These are phyloP conservation scores for Cryptosporidium felis DNA, from an alignment of 169 alveolate genomes.

Conservation along the genomic window DNA sequence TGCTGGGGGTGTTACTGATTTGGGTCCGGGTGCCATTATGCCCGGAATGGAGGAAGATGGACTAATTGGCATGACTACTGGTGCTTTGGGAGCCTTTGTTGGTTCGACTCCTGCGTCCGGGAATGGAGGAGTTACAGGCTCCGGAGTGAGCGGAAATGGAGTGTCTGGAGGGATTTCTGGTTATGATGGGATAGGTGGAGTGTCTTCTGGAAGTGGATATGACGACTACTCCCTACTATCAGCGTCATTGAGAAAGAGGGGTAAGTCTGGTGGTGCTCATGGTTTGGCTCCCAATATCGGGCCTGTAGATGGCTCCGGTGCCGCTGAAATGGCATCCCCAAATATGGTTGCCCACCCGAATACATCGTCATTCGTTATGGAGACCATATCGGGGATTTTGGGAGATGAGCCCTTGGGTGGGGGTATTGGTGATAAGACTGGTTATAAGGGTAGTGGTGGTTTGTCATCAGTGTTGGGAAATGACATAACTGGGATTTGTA, in stretches of 20 bases:
- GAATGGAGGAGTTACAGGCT: not conserved
- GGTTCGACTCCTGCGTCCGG: slow-evolving; percentile 22
- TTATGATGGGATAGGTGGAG: not conserved
- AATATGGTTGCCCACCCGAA: slow-evolving; percentile 45
- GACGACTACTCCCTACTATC: slow-evolving; percentile 51
- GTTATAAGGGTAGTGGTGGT: not conserved
- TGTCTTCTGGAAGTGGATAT: not conserved
- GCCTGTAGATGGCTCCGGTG: not conserved
- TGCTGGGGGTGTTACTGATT: not conserved
- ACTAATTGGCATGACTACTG: slow-evolving; percentile 52
- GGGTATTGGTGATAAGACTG: not conserved
- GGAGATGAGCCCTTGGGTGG: slow-evolving; percentile 54
- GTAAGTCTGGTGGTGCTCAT: not conserved
- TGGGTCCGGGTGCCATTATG: not conserved
- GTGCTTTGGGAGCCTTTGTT: slow-evolving; percentile 65
- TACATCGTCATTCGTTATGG: slow-evolving; percentile 71
- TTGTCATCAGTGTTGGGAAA: slow-evolving; percentile 52
- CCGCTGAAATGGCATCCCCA: not conserved
- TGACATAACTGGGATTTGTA: slow-evolving; percentile 14
- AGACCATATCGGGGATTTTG: slow-evolving; percentile 58
- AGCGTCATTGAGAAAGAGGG: slow-evolving; percentile 56
- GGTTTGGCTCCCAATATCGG: not conserved
- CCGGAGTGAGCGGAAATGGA: not conserved
- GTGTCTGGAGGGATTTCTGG: not conserved
- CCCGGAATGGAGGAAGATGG: slow-evolving; percentile 30